Evolutionary conservation across 208 protist genomes (phyloP).

Genomic region (Acanthamoeba triangularis): DNA sequence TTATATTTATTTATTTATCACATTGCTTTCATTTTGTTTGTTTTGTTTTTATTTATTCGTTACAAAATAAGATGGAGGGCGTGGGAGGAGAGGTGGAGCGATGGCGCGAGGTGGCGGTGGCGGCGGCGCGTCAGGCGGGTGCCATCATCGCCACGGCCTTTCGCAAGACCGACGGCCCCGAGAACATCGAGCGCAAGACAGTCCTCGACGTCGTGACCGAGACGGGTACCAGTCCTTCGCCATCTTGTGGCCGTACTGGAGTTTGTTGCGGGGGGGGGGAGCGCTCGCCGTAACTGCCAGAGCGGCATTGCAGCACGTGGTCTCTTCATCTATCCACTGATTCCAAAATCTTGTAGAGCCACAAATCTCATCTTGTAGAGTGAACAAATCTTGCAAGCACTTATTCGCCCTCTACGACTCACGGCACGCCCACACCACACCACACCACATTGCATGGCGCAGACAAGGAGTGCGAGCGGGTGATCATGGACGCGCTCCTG

Average conservation of each 20-base stretch:
- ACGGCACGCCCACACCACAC: too few species aligned
- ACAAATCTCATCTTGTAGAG: not conserved
- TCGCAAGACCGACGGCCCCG: not conserved
- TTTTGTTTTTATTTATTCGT: not conserved
- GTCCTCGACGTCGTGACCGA: conserved; percentile 37
- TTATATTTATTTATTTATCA: not conserved
- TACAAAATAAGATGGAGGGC: not conserved
- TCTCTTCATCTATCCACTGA: too few species aligned
- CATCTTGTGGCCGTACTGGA: not conserved
- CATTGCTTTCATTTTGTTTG: not conserved
- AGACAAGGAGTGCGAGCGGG: conserved; percentile 68
- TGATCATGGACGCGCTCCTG: conserved; percentile 17
- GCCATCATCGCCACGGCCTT: not conserved
- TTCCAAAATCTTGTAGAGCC: too few species aligned
- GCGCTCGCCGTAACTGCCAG: too few species aligned
- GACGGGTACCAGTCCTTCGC: not conserved
- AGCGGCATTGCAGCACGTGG: too few species aligned
- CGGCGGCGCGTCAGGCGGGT: not conserved
- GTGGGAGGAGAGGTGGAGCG: not conserved
- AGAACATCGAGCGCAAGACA: conserved; percentile 32
- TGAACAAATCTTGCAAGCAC: not conserved
- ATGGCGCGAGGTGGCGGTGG: not conserved
- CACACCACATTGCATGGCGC: not conserved
- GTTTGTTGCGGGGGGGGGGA: not conserved
- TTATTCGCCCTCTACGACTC: too few species aligned